Base-by-base conservation (phyloP, 1,284 basidiomycete species). In the Trichosporon inkin region DNA sequence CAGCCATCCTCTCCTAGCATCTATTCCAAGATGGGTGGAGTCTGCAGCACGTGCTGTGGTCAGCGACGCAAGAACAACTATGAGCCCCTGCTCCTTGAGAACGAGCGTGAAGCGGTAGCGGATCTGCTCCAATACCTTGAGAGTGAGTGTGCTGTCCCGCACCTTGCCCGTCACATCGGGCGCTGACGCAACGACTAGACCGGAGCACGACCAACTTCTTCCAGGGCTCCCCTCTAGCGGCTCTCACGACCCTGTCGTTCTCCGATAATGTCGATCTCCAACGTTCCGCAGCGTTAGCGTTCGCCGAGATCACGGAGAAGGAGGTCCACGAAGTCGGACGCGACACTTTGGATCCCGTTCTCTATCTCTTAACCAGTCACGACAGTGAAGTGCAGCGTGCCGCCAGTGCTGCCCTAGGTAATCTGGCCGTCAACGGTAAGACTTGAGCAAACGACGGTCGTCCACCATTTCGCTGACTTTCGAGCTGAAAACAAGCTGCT, bases 231-330 rank as follows among this genome's bases (percentile, higher is more conserved):
- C 95, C 96, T 17, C 86, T 99, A 59, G 85, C 88, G 57, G 93
- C 96, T 47, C 83, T 99, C 63, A 98, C 94, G 13, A 99, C 93
- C 62, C 88, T 99, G 66, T 97, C 93, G 14, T 99, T 98, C 82
- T 94, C 91, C 35, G 96, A 99, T 82, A 99, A 99, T 81, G 96
- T 99, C 71, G 96, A 99, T 80, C 83, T 99, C 37, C 96, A 99
- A 81, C 87, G 96, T 54, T 96, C 92, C 67, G 96, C 96, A 2
- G 96, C 96, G 4, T 85, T 99, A 52, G 96, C 96, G 1, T 99
- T 99, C 75, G 96, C 96, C 53, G 96, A 99, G 79, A 99, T 99
- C 68, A 99, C 96, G 17, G 96, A 99, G 82, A 99, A 99, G 82
- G 96, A 99, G 80, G 95, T 99, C 56, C 85, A 94, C 55, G 92